Base-by-base conservation (phyloP, 2,329 filamentous ascomycete genomes). In the Cytospora leucostoma region DNA sequence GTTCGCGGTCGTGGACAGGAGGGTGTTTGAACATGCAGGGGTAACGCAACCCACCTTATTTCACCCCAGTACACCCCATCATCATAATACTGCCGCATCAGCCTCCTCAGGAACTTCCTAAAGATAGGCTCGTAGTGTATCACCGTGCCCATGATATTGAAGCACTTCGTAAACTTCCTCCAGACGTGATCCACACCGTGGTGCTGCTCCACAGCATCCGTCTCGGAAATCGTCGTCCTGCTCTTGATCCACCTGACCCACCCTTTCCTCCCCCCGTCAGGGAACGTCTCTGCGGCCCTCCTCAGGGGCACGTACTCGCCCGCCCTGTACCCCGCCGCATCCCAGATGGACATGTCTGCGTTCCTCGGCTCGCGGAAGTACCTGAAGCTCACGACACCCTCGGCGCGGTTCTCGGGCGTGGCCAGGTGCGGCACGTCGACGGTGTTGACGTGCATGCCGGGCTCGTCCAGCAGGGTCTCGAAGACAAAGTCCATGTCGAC, bases 101-200 rank as follows among this genome's bases (percentile, higher is more conserved):
- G 81, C 27, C 85, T 83, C 34, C 84, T 86, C 65, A 97, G 78
- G 71, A 92, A 96, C 19, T 81, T 80, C 32, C 92, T 86, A 77
- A 91, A 94, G 67, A 98, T 91, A 15, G 93, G 93, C 76, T 97
- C 94, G 76, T 97, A 97, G 76, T 90, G 91, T 56, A 97, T 82
- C 58, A 97, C 84, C 17, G 87, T 88, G 49, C 85, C 85, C 52
- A 94, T 82, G 4, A 94, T 84, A 3, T 82, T 77, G 75, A 97
- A 97, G 66, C 88, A 90, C 52, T 84, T 85, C 56, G 78, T 79
- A 76, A 97, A 96, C 72, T 95, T 93, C 32, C 81, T 78, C 93
- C 93, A 97, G 61, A 96, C 88, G 59, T 89, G 89, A 73, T 95
- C 88, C 17, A 93, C 82, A 3, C 93, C 92, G 70, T 93, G 88